Conservation (phyloP, 2,329 filamentous ascomycete species). For the Colletotrichum sp. region DNA sequence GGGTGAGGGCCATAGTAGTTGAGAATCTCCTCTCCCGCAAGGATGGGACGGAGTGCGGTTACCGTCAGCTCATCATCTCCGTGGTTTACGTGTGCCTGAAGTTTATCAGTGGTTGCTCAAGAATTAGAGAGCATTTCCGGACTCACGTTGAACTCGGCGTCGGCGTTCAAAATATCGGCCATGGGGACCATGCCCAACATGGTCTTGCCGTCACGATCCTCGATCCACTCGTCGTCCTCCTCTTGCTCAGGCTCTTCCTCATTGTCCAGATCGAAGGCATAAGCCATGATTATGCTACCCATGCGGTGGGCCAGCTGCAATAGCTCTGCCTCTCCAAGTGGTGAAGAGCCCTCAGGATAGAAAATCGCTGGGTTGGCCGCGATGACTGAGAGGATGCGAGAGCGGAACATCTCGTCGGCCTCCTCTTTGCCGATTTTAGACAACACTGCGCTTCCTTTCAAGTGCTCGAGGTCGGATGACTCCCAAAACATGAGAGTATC, state of each 20-base stretch:
- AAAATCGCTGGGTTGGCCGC: slow-evolving; percentile 52
- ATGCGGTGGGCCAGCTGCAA: slow-evolving; percentile 72
- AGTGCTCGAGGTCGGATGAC: slow-evolving; percentile 68
- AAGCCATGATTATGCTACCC: slow-evolving; percentile 90
- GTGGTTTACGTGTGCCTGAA: slow-evolving; percentile 59
- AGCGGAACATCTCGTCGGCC: slow-evolving; percentile 73
- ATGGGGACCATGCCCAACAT: slow-evolving; percentile 89
- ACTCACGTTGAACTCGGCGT: slow-evolving; percentile 82
- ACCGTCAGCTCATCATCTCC: slow-evolving; percentile 67
- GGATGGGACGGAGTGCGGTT: slow-evolving; percentile 72
- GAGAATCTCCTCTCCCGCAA: slow-evolving; percentile 76
- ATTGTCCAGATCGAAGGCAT: slow-evolving; percentile 81
- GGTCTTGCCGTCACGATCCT: slow-evolving; percentile 62
- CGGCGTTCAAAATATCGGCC: slow-evolving; percentile 88
- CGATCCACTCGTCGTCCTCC: slow-evolving; percentile 68
- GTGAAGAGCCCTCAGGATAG: slow-evolving; percentile 37
- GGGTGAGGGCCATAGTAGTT: slow-evolving; percentile 91
- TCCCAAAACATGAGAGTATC: slow-evolving; percentile 93
- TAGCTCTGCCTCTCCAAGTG: slow-evolving; percentile 49
- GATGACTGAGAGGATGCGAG: slow-evolving; percentile 56
- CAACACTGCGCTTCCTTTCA: slow-evolving; percentile 80
- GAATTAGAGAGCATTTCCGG: fast-evolving
- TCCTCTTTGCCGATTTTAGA: slow-evolving; percentile 76
- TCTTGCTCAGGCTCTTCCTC: slow-evolving; percentile 63
- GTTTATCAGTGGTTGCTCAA: background rate